These are phyloP conservation scores for Solanum sitiens DNA, from an alignment of 257 asterid genomes.

Conservation along the genomic window DNA sequence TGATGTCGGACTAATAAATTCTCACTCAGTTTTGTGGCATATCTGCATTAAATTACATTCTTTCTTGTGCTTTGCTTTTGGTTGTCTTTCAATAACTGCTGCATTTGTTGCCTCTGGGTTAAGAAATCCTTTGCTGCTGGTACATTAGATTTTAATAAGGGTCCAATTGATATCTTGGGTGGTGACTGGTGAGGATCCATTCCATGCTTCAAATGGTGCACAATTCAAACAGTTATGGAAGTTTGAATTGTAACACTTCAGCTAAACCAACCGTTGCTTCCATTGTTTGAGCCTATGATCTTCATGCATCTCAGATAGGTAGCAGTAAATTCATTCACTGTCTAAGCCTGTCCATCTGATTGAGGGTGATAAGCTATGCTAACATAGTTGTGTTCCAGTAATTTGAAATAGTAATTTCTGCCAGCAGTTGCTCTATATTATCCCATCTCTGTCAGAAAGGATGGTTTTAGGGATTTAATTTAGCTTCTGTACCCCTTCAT, in stretches of 20 bases:
- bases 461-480: neutral
- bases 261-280: neutral
- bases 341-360: neutral
- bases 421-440: neutral
- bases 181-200: neutral
- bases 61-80: neutral
- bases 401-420: neutral
- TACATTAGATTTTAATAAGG: neutral
- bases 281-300: neutral
- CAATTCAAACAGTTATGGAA: neutral
- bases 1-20: neutral
- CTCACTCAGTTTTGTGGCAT: neutral
- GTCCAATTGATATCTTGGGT: neutral
- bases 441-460: neutral
- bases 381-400: neutral
- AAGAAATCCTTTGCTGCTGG: neutral
- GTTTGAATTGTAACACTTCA: neutral
- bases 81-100: neutral
- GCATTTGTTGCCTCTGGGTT: neutral
- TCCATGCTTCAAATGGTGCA: neutral
- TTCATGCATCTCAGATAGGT: neutral
- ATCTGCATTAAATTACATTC: neutral
- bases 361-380: neutral
- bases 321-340: neutral
- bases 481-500: neutral